These are phyloP conservation scores for Gossypium bickii DNA, from an alignment of 345 rosid species.

Conservation along the genomic window DNA sequence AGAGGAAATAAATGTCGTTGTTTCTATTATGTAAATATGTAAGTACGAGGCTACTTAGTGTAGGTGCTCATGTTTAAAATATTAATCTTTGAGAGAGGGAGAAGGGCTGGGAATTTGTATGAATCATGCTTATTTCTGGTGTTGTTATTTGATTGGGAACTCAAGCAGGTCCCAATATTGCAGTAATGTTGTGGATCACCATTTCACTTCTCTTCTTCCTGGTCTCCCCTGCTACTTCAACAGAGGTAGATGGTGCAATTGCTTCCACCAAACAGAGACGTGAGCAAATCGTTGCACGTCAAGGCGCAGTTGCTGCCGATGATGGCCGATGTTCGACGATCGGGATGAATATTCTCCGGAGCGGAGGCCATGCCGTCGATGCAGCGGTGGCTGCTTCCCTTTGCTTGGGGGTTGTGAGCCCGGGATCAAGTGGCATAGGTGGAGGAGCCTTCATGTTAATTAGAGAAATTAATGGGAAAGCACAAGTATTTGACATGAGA, in stretches of 20 bases:
- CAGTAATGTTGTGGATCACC: constrained; percentile 7
- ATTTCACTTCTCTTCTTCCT: constrained; percentile 9
- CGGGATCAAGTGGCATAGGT: constrained; percentile 59
- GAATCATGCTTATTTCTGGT: not conserved
- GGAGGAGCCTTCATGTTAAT: constrained; percentile 58
- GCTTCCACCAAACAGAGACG: not conserved
- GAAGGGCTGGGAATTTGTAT: not conserved
- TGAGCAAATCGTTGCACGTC: constrained; percentile 25
- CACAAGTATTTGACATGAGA: constrained; percentile 46
- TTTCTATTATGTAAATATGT: not conserved
- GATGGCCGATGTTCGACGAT: constrained; percentile 49
- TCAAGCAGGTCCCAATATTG: not conserved
- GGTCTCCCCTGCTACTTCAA: constrained; percentile 8
- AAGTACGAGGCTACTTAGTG: not conserved
- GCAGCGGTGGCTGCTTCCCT: constrained; percentile 50
- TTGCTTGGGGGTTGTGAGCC: constrained; percentile 60
- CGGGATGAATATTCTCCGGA: constrained; percentile 31
- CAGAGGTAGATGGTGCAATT: not conserved
- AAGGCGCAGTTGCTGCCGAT: constrained; percentile 51
- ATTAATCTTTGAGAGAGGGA: not conserved
- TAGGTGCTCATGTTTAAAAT: not conserved
- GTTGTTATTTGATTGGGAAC: not conserved
- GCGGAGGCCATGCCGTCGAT: constrained; percentile 59
- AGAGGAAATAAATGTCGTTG: not conserved
- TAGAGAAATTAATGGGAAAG: constrained; percentile 29